phyloP scores from a whole-genome alignment of 202 grass and related monocot species.

The Elaeis oleifera region DNA sequence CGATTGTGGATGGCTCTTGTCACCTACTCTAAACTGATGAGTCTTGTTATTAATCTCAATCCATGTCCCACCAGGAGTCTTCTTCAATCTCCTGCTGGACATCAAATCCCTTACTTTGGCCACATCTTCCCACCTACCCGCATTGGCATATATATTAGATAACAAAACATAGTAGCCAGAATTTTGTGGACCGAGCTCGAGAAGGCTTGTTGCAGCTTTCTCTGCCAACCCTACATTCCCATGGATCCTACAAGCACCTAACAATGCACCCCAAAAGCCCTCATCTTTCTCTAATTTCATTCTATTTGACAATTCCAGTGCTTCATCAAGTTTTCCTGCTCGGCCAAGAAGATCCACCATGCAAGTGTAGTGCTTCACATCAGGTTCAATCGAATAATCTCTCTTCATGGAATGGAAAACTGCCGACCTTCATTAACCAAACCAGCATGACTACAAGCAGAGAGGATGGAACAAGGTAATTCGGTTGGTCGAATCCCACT shows the following conservation, averaged over 20 bases:
- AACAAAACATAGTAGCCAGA: slow-evolving; percentile 26
- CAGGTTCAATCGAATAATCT: slow-evolving; percentile 19
- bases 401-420: slow-evolving; percentile 22
- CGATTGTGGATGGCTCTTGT: slow-evolving; percentile 19
- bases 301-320: slow-evolving; percentile 14
- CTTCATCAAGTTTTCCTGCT: slow-evolving; percentile 25
- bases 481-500: slow-evolving; percentile 15
- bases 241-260: slow-evolving; percentile 32
- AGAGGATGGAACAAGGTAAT: slow-evolving; percentile 23
- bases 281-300: slow-evolving; percentile 22
- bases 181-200: slow-evolving; percentile 18
- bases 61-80: slow-evolving; percentile 26
- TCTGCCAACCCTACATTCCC: slow-evolving; percentile 19
- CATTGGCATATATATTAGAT: slow-evolving; percentile 31
- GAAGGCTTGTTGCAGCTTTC: slow-evolving; percentile 24
- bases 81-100: slow-evolving; percentile 7
- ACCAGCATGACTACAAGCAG: slow-evolving; percentile 27
- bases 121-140: slow-evolving; percentile 25
- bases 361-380: slow-evolving; percentile 31
- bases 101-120: slow-evolving; percentile 20
- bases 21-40: slow-evolving; percentile 22
- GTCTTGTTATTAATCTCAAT: slow-evolving; percentile 19
- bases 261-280: slow-evolving; percentile 28
- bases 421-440: slow-evolving; percentile 20
- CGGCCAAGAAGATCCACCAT: slow-evolving; percentile 31